phyloP scores from a whole-genome alignment of 768 basidiomycete genomes.

The Hygrocybe punicea region DNA sequence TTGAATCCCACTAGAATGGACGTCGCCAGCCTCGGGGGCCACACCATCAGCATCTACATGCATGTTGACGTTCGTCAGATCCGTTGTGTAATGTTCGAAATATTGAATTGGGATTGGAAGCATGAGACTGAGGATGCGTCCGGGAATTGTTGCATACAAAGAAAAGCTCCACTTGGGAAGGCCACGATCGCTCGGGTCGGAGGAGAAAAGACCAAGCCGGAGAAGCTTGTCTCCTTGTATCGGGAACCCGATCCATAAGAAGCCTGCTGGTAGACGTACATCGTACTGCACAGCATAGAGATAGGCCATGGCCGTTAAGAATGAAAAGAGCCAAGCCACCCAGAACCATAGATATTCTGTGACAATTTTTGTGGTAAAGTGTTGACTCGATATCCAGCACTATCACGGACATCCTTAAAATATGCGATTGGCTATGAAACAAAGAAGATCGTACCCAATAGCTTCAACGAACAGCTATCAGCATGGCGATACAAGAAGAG shows the following conservation, averaged over 20 bases:
- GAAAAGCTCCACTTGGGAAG: background rate
- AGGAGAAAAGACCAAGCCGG: background rate
- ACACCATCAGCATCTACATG: too few species aligned
- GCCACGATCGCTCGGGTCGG: background rate
- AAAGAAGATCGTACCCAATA: background rate
- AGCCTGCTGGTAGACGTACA: background rate
- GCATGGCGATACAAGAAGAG: background rate
- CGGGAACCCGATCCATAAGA: background rate
- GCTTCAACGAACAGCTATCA: background rate
- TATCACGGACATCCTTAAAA: background rate
- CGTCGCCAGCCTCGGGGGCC: too few species aligned
- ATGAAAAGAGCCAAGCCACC: background rate
- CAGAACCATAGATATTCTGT: background rate
- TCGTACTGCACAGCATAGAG: background rate
- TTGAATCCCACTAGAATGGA: too few species aligned
- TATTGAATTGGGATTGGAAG: background rate
- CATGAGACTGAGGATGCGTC: background rate
- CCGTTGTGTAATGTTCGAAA: too few species aligned
- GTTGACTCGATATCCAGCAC: background rate
- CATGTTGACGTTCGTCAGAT: too few species aligned
- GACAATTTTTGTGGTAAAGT: background rate
- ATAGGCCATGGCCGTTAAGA: background rate
- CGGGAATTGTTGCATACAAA: background rate
- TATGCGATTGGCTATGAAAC: background rate
- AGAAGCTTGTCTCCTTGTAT: background rate